A percentile compares a stretch with the other conserved stretches of the same genome.
Evolutionary conservation across 495 filamentous ascomycete genomes (phyloP).

Genomic region (Extremus antarcticus): DNA sequence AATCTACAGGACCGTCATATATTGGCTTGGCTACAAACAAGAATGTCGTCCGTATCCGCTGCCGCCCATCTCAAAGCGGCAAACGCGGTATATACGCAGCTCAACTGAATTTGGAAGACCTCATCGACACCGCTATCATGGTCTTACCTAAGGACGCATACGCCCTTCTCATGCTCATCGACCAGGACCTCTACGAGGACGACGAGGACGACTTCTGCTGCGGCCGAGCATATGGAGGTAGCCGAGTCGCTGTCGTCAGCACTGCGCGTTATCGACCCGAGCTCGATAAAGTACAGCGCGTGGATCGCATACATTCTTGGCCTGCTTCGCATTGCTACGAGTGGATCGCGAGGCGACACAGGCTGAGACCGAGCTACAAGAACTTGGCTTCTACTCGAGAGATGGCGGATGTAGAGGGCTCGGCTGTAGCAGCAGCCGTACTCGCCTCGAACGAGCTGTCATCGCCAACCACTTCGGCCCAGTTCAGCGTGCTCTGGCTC

Average conservation of each 20-base stretch:
- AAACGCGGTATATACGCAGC: conserved; percentile 28
- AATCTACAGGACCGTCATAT: conserved; percentile 10
- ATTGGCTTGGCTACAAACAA: conserved; percentile 36
- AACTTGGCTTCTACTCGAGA: not conserved
- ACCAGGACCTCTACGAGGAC: conserved; percentile 57
- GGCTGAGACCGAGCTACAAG: not conserved
- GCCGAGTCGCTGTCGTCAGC: conserved; percentile 49
- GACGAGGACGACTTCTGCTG: conserved; percentile 59
- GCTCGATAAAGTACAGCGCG: conserved; percentile 34
- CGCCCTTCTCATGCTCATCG: conserved; percentile 43
- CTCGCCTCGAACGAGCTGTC: not conserved
- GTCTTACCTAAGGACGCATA: conserved; percentile 51
- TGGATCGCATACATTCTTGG: conserved; percentile 50
- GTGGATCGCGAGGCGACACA: conserved; percentile 34
- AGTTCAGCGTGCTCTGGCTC: conserved; percentile 39
- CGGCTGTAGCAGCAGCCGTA: not conserved
- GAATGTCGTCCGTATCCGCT: conserved; percentile 42
- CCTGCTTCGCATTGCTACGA: conserved; percentile 48
- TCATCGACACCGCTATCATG: conserved; percentile 48
- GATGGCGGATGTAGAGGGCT: not conserved
- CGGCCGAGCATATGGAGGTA: conserved; percentile 55
- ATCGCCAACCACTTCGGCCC: not conserved
- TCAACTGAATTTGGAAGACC: conserved; percentile 54
- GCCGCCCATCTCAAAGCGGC: conserved; percentile 38
- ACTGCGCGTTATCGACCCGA: conserved; percentile 48